These are phyloP conservation scores for Dryadomyces quercus-mongolicae DNA, from an alignment of 2,329 filamentous ascomycete genomes.

Conservation along the genomic window DNA sequence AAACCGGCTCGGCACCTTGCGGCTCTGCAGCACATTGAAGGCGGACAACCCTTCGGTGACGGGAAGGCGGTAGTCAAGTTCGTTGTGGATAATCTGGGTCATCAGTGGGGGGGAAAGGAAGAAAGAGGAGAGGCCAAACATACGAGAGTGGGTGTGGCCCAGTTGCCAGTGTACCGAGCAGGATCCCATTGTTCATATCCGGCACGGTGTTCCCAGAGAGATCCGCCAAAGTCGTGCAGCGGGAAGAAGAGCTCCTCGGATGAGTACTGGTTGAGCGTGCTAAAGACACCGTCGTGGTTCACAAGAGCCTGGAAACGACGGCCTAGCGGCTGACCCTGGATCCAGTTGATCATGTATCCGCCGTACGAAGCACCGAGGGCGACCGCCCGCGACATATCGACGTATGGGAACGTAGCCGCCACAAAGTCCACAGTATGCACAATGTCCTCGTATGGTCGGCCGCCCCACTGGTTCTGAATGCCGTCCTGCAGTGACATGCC, in stretches of 20 bases:
- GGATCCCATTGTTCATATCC: conserved; percentile 62
- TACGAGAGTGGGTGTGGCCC: conserved; percentile 78
- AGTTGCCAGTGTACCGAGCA: conserved; percentile 49
- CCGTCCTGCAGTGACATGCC: conserved; percentile 66
- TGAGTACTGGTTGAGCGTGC: conserved; percentile 50
- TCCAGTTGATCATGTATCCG: conserved; percentile 79
- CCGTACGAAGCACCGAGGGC: conserved; percentile 66
- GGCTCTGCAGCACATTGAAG: conserved; percentile 74
- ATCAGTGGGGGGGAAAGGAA: background rate
- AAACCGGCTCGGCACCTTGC: conserved; percentile 63
- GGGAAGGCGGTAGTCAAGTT: conserved; percentile 78
- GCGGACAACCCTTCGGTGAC: conserved; percentile 74
- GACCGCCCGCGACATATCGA: conserved; percentile 58
- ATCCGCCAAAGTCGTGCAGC: conserved; percentile 53
- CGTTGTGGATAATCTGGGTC: conserved; percentile 58
- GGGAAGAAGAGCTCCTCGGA: conserved; percentile 62
- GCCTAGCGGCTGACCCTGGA: conserved; percentile 74
- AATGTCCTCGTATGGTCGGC: conserved; percentile 71
- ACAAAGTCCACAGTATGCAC: conserved; percentile 69
- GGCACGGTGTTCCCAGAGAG: conserved; percentile 47
- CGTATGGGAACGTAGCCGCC: conserved; percentile 48
- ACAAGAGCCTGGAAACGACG: conserved; percentile 80
- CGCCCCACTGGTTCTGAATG: conserved; percentile 74
- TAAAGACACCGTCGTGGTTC: conserved; percentile 79
- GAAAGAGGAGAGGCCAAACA: background rate